A percentile compares a stretch with the other conserved stretches of the same genome.
Conservation (phyloP, 441 rosid genomes). For the Aleurites moluccanus region DNA sequence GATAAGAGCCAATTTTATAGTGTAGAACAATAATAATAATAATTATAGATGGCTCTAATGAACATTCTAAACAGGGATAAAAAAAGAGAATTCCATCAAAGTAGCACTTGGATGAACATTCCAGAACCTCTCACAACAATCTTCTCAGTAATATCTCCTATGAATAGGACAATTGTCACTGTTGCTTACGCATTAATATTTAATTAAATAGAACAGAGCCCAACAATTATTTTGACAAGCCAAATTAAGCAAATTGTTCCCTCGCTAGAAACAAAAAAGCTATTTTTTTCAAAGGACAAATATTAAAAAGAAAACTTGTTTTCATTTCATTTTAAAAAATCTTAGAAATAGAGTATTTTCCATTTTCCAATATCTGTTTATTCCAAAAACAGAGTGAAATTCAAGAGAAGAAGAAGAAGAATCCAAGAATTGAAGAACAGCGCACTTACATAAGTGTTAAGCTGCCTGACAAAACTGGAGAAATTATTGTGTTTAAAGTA, state of each 20-base stretch:
- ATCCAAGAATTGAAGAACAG: not conserved
- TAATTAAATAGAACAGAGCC: not conserved
- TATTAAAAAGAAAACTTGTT: too few relatives aligned
- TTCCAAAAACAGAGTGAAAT: not conserved
- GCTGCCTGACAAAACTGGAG: slow-evolving; percentile 86
- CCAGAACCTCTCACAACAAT: slow-evolving; percentile 17
- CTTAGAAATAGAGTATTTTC: too few relatives aligned
- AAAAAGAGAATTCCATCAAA: not conserved
- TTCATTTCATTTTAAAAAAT: too few relatives aligned
- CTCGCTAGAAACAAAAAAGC: too few relatives aligned
- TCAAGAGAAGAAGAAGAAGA: not conserved
- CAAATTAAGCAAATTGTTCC: not conserved
- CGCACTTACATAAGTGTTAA: slow-evolving; percentile 73
- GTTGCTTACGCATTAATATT: not conserved
- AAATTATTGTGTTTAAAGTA: slow-evolving; percentile 77
- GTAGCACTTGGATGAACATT: slow-evolving; percentile 6
- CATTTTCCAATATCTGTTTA: not conserved
- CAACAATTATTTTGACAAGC: not conserved
- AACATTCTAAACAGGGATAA: not conserved
- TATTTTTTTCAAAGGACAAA: too few relatives aligned
- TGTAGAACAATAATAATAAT: not conserved
- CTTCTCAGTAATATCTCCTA: not conserved
- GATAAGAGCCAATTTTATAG: too few relatives aligned
- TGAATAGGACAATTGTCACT: not conserved
- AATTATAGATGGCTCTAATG: not conserved